These are phyloP conservation scores for Polysphondylium violaceum DNA, from an alignment of 78 protist species.

Conservation along the genomic window DNA sequence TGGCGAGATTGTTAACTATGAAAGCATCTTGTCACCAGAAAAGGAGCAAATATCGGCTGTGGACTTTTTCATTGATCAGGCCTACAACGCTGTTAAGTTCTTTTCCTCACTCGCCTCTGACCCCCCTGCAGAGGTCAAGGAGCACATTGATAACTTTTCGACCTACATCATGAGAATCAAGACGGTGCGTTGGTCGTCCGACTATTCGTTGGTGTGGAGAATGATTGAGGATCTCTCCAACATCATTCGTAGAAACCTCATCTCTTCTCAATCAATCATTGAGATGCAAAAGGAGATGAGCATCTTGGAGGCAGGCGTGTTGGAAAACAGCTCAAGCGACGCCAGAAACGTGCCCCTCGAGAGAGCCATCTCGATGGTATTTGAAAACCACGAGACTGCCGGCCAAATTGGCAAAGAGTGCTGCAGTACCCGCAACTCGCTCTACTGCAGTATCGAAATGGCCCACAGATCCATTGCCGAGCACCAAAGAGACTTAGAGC, in stretches of 20 bases:
- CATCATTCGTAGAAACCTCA: slow-evolving; percentile 25
- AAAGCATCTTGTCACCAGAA: slow-evolving; percentile 45
- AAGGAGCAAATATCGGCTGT: slow-evolving; percentile 19
- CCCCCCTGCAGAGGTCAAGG: slow-evolving; percentile 5
- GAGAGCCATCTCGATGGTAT: slow-evolving; percentile 27
- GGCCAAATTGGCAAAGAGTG: slow-evolving; percentile 50
- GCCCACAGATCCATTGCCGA: slow-evolving; percentile 34
- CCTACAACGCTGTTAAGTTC: slow-evolving; percentile 25
- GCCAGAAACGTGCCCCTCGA: slow-evolving; percentile 32
- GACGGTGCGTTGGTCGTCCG: slow-evolving; percentile 62
- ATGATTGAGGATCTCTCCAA: slow-evolving; percentile 46
- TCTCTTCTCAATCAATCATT: slow-evolving; percentile 28
- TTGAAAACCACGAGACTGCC: slow-evolving; percentile 55
- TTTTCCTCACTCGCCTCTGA: slow-evolving; percentile 5
- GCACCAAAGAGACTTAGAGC: not conserved
- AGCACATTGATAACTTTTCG: slow-evolving; percentile 1
- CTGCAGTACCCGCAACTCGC: slow-evolving; percentile 28
- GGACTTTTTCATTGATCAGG: slow-evolving; percentile 47
- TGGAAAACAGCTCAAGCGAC: not conserved
- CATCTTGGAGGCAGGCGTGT: slow-evolving; percentile 1
- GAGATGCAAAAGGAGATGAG: slow-evolving; percentile 42
- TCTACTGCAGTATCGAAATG: slow-evolving; percentile 29
- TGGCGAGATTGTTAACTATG: not conserved
- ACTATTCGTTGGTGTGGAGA: slow-evolving; percentile 68
- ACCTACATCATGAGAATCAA: slow-evolving; percentile 5